Evolutionary conservation across 768 basidiomycete genomes (phyloP).

Genomic region (Punctularia strigosozonata): DNA sequence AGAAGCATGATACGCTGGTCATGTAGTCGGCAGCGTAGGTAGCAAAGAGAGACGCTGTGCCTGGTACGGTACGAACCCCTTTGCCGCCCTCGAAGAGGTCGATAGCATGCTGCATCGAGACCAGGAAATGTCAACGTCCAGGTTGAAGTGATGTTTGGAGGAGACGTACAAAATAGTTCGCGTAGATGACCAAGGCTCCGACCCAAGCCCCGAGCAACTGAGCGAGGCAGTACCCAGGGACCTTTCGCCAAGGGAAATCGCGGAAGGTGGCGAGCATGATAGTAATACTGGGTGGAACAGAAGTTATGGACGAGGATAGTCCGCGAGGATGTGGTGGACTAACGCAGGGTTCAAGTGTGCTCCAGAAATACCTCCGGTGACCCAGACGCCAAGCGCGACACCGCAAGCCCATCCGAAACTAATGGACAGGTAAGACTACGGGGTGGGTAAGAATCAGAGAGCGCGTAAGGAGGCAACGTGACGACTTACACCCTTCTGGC

Average conservation of each 20-base stretch:
- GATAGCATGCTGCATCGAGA: too few relatives aligned
- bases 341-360: constrained; percentile 39
- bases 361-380: constrained; percentile 53
- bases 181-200: constrained; percentile 48
- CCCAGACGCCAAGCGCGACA: constrained; percentile 58
- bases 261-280: constrained; percentile 57
- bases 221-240: constrained; percentile 54
- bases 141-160: too few relatives aligned
- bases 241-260: constrained; percentile 72
- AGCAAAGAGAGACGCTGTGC: constrained; percentile 46
- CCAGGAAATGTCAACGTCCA: too few relatives aligned
- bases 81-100: constrained; percentile 47
- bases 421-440: constrained; percentile 7
- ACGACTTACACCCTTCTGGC: constrained; percentile 11
- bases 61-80: constrained; percentile 39
- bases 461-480: background rate
- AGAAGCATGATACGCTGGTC: constrained; percentile 32
- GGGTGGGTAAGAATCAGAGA: background rate
- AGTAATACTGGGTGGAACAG: constrained; percentile 36
- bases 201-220: constrained; percentile 51
- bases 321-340: constrained; percentile 3
- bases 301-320: background rate
- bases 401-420: constrained; percentile 12
- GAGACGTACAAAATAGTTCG: constrained; percentile 53
- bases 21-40: constrained; percentile 47